A percentile compares a stretch with the other conserved stretches of the same genome.
Conservation (phyloP, 2,329 filamentous ascomycete species). For the Arthroderma sp. region DNA sequence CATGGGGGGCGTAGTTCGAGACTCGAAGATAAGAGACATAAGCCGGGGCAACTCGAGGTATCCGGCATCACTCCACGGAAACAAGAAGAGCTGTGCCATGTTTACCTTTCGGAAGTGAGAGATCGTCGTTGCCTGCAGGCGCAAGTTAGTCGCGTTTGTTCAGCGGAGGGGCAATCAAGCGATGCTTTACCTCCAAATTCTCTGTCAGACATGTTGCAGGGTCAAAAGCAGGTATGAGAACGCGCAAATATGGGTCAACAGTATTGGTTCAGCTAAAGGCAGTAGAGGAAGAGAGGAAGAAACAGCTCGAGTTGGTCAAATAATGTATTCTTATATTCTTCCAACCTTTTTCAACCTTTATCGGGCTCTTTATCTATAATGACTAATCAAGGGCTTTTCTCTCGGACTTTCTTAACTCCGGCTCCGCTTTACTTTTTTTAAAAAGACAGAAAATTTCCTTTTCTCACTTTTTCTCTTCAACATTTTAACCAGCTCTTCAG, state of each 20-base stretch:
- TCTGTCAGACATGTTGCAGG: conserved; percentile 11
- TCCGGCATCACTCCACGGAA: no score
- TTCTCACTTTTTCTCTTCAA: not conserved
- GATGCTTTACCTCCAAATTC: conserved; percentile 9
- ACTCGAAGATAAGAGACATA: no score
- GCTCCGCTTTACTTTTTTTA: not conserved
- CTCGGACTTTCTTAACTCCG: not conserved
- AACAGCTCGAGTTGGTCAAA: not conserved
- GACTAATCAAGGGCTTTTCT: not conserved
- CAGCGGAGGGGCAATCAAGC: not conserved
- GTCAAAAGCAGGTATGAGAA: not conserved
- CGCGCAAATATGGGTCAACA: not conserved
- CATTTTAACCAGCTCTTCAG: not conserved
- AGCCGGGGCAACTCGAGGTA: no score
- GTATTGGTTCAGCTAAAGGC: not conserved
- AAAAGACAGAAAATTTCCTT: not conserved
- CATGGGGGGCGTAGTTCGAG: no score
- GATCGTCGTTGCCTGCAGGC: conserved; percentile 42
- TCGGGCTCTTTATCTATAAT: no score
- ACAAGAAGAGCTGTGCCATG: no score
- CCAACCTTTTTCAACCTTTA: not conserved
- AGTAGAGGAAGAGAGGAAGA: not conserved
- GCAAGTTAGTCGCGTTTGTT: conserved; percentile 6
- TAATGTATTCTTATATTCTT: not conserved
- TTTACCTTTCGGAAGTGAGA: conserved; percentile 49